Evolutionary conservation across 495 filamentous ascomycete species (phyloP).

Genomic region (Podospora comata): DNA sequence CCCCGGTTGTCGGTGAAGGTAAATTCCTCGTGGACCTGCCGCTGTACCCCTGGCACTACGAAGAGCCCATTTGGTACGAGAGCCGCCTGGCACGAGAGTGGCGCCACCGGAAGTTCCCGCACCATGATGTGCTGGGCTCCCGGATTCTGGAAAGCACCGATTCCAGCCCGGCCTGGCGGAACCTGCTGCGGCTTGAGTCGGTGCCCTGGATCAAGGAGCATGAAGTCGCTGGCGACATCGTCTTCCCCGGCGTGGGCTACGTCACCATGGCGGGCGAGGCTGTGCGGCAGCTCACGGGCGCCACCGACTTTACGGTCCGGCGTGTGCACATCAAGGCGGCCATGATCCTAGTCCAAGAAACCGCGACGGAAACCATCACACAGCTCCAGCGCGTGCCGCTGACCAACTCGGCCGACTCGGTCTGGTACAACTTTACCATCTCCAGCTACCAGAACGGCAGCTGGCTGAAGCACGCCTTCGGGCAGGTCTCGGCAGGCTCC

Average conservation of each 20-base stretch:
- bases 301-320: neutral
- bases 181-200: neutral
- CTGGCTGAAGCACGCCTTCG: conserved; percentile 46
- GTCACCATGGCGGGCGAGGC: conserved; percentile 33
- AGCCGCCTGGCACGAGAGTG: neutral
- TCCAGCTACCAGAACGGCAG: conserved; percentile 36
- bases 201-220: conserved; percentile 44
- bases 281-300: neutral
- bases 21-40: neutral
- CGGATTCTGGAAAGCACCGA: neutral
- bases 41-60: neutral
- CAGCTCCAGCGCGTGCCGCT: neutral
- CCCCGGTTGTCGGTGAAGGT: neutral
- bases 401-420: conserved; percentile 23
- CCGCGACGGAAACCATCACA: neutral
- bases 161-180: neutral
- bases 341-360: conserved; percentile 29
- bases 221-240: conserved; percentile 26
- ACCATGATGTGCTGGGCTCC: neutral
- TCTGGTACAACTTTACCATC: conserved; percentile 50
- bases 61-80: neutral
- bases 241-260: conserved; percentile 54
- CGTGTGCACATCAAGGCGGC: conserved; percentile 26
- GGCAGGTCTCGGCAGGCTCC: conserved; percentile 26
- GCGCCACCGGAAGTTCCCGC: neutral